Evolutionary conservation across 495 filamentous ascomycete species (phyloP).

Genomic region (Parmelia sp.): DNA sequence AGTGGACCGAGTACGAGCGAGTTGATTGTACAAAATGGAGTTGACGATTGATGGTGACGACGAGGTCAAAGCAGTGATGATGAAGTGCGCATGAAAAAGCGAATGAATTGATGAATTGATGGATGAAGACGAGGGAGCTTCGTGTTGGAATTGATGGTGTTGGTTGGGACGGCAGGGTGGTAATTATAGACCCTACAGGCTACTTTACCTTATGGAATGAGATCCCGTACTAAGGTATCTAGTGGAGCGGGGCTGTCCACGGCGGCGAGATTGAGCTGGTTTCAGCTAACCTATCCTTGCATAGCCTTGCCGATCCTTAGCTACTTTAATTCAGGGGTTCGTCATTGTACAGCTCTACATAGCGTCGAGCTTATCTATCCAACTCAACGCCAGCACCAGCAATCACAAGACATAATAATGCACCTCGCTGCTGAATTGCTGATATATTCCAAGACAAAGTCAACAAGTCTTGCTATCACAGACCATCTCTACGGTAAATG

Average conservation of each 20-base stretch:
- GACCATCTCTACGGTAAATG: too few relatives aligned
- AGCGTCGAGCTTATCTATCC: too few relatives aligned
- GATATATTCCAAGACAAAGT: too few relatives aligned
- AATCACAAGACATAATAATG: too few relatives aligned
- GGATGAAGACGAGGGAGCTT: neutral
- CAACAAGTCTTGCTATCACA: too few relatives aligned
- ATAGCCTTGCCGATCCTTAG: slow-evolving; percentile 1
- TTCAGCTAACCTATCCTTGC: neutral
- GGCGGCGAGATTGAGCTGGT: neutral
- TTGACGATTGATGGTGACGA: slow-evolving; percentile 4
- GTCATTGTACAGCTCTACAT: too few relatives aligned
- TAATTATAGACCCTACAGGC: too few relatives aligned
- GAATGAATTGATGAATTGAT: neutral
- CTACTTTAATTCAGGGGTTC: neutral
- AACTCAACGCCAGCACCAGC: too few relatives aligned
- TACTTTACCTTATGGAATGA: too few relatives aligned
- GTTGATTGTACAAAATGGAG: neutral
- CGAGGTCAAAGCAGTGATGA: slow-evolving; percentile 4
- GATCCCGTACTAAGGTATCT: fast-evolving
- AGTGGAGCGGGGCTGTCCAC: neutral
- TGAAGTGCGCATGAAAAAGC: neutral
- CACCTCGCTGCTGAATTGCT: too few relatives aligned
- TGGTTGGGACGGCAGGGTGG: neutral
- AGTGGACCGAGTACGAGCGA: neutral
- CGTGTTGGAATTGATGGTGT: slow-evolving; percentile 3